These are phyloP conservation scores for Astragalus membranaceus DNA, from an alignment of 306 rosid species.

Conservation along the genomic window DNA sequence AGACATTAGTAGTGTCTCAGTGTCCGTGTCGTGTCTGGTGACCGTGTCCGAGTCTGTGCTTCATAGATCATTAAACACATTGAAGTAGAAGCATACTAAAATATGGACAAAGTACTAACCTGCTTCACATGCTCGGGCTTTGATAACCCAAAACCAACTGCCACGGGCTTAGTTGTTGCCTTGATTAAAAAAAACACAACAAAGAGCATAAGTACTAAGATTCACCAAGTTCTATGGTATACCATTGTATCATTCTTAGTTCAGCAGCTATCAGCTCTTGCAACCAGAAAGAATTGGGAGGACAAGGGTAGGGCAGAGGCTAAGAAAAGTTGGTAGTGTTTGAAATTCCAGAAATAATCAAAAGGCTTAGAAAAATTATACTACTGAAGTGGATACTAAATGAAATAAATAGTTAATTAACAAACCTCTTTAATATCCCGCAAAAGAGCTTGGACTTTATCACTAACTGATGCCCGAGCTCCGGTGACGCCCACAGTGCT, in stretches of 20 bases:
- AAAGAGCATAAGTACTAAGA: neutral
- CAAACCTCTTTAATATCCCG: constrained; percentile 74
- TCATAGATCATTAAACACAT: neutral
- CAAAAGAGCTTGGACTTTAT: constrained; percentile 52
- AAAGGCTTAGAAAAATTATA: neutral
- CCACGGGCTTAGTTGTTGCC: constrained; percentile 82
- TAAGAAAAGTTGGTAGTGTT: neutral
- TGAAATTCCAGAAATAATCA: neutral
- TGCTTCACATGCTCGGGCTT: constrained; percentile 79
- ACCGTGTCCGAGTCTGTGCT: too few species aligned
- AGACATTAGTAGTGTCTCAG: too few species aligned
- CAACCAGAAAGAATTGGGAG: neutral
- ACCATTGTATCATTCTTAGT: neutral
- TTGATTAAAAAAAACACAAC: constrained; percentile 10
- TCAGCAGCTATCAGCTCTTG: neutral
- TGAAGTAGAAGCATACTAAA: neutral
- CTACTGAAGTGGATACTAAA: neutral
- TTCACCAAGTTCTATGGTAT: constrained; percentile 21
- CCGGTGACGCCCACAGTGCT: constrained; percentile 91
- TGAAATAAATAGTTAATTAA: neutral
- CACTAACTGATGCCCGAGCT: constrained; percentile 74
- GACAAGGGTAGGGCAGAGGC: neutral
- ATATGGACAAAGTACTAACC: constrained; percentile 33
- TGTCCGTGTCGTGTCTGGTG: too few species aligned
- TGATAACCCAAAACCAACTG: constrained; percentile 96